Evolutionary conservation across 441 rosid genomes (phyloP).

Genomic region (Pelargonium cotyledonis): DNA sequence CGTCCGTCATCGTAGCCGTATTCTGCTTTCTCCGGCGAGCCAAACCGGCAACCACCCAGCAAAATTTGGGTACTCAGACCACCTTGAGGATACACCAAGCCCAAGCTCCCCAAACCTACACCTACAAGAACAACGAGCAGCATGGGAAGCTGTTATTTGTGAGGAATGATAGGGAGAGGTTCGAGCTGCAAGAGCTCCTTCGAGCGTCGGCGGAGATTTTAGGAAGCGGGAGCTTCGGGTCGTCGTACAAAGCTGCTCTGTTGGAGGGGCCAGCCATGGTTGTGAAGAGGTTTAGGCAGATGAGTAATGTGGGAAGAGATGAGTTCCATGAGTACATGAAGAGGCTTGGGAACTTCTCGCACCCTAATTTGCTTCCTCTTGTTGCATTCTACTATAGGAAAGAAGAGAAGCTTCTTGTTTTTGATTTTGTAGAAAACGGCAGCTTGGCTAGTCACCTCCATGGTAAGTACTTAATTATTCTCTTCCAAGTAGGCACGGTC

Average conservation of each 20-base stretch:
- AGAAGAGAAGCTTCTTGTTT: conserved; percentile 77
- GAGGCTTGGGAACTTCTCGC: conserved; percentile 57
- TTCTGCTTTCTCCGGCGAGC: conserved; percentile 9
- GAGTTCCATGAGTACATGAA: conserved; percentile 65
- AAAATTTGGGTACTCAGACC: conserved; percentile 19
- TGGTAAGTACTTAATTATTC: conserved; percentile 34
- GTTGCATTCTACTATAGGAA: conserved; percentile 62
- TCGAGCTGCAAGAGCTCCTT: conserved; percentile 65
- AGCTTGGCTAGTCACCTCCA: conserved; percentile 80
- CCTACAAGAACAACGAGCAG: conserved; percentile 20
- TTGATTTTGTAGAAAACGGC: conserved; percentile 56
- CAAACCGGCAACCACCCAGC: conserved; percentile 16
- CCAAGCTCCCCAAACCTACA: conserved; percentile 17
- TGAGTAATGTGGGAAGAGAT: conserved; percentile 48
- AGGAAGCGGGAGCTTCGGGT: conserved; percentile 70
- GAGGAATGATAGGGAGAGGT: conserved; percentile 44
- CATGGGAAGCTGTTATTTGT: conserved; percentile 46
- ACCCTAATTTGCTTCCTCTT: conserved; percentile 62
- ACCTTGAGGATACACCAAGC: conserved; percentile 12
- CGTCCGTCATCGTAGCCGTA: conserved; percentile 19
- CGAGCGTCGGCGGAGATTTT: conserved; percentile 72
- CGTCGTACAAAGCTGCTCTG: conserved; percentile 68
- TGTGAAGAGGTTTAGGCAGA: conserved; percentile 70
- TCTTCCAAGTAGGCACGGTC: too few relatives aligned
- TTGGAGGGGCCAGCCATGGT: conserved; percentile 47